Evolutionary conservation across 2,329 filamentous ascomycete species (phyloP), one percentile per base, ranked within the genome.

Genomic region (Annulohypoxylon truncatum): DNA sequence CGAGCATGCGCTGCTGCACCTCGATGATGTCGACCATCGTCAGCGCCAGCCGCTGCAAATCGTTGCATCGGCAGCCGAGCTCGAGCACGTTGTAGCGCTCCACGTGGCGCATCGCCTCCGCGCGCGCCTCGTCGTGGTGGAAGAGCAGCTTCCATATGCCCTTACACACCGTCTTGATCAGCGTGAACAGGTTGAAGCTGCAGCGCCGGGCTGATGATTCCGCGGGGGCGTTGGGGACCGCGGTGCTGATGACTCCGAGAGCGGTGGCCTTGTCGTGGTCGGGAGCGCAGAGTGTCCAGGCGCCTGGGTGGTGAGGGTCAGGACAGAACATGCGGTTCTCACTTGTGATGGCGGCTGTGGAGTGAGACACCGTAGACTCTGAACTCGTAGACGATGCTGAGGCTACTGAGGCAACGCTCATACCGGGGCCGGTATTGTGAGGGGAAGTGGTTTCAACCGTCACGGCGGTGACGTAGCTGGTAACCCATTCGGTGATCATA

Each of bases 281-380:
- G 20, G 29, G 18, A 29, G 13, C 31, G 20, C 62, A 74, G 7
- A 64, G 59, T 0, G 72, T 73, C 59, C 67, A 74, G 51, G 70
- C 60, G 29, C 68, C 46, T 0, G 52, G 53, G 3, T 63, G 66
- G 0, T 63, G 58, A 1, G 70, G 31, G 46, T 69, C 58, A 15
- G 71, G 63, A 22, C 73, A 75, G 65, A 68, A 75, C 66, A 64
- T 65, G 44, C 48, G 46, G 4, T 13, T n/a, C 7, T 22, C 9
- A 3, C 62, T 15, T 4, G 53, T 12, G 2, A 15, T 2, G 4
- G 52, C 20, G 24, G 60, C 20, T 22, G 46, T 35, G 35, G 35
- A 13, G 24, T 38, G 29, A 3, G 38, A 51, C 3, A 40, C 22
- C 2, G 53, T 29, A 31, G 31, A 42, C n/a, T 4, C 40, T 9